Evolutionary conservation across 2,329 filamentous ascomycete genomes (phyloP), one percentile per base, ranked within the genome.

Genomic region (Aspergillus fumigatus): DNA sequence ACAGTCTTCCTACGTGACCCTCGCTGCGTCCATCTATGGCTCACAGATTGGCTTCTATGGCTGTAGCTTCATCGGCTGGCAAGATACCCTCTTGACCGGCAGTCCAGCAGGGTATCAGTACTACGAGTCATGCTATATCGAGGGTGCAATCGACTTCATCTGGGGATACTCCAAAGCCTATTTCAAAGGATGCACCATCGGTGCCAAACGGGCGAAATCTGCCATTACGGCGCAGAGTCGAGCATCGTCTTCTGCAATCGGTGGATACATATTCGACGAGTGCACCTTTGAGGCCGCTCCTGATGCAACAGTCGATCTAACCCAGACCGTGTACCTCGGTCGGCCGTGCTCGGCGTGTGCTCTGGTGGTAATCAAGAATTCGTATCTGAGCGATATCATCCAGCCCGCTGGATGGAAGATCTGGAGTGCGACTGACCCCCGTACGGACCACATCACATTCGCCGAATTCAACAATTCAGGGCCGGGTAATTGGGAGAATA

Each of bases 81-180:
- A 82, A 58, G 80, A 82, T 59, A 82, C 80, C 1, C 59, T 82
- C 2, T 70, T 82, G 3, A 79, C 76, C 19, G 72, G 80, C 56
- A 59, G 65, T 10, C 79, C 48, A 0, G 47, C 54, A 6, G 62
- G 80, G 4, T 72, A 73, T 48, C 80, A 83, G 63, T 70, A 82
- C 40, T 83, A 80, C 62, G 72, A 74, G 5, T 64, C 65, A 10
- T 77, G 72, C 50, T 66, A 76, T 52, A 79, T 82, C 32, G 69
- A 75, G 48, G 80, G 79, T 7, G 80, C 78, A 0, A 81, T 78
- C 25, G 79, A 82, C 57, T 81, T 81, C 55, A 77, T 81, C 50
- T 81, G 62, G 61, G 67, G 67, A 10, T 64, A 67, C 53, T 62
- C 63, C 51, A 64, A 61, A 48, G 66, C 64, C 11, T 69, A 67